Percentiles rank a stretch among this genome's conserved stretches.
phyloP scores from a whole-genome alignment of 768 basidiomycete species.

The Leucocoprinus leucothites region DNA sequence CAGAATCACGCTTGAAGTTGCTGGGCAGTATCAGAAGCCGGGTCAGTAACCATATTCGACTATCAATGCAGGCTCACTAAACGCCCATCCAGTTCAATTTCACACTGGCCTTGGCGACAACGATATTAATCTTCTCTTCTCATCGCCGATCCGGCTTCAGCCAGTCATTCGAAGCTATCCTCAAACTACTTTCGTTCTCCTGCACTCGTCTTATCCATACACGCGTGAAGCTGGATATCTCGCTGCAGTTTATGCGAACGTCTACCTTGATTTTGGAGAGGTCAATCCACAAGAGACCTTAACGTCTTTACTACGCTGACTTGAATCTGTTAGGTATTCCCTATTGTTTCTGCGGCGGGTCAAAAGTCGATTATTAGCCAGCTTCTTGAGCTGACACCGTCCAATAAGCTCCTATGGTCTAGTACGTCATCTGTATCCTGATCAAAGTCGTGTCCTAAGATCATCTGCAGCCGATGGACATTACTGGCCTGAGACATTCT shows the following conservation, averaged over 20 bases:
- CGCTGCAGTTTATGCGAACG: constrained; percentile 66
- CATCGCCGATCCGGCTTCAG: constrained; percentile 68
- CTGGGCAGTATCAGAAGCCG: constrained; percentile 53
- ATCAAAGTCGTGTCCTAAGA: not conserved
- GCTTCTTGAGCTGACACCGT: constrained; percentile 68
- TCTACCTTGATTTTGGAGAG: constrained; percentile 79
- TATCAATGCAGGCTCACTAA: not conserved
- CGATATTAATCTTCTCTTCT: constrained; percentile 54
- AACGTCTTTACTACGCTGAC: not conserved
- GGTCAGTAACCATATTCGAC: constrained; percentile 34
- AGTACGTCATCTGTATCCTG: constrained; percentile 40
- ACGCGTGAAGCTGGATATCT: constrained; percentile 79
- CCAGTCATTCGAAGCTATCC: constrained; percentile 64
- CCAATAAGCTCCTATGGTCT: constrained; percentile 80
- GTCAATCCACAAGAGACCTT: constrained; percentile 22
- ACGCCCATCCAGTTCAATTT: constrained; percentile 60
- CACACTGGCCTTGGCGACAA: constrained; percentile 81
- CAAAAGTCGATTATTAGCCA: constrained; percentile 59
- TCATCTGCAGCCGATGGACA: constrained; percentile 50
- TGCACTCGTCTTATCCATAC: constrained; percentile 79
- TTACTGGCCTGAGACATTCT: constrained; percentile 78
- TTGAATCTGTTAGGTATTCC: constrained; percentile 48
- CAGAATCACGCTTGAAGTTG: constrained; percentile 47
- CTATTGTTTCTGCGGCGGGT: constrained; percentile 58
- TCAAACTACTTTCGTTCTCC: constrained; percentile 56